Percentiles rank a stretch among this genome's conserved stretches.
These are phyloP conservation scores for Dioszegia crocea DNA, from an alignment of 768 basidiomycete species.

Conservation along the genomic window DNA sequence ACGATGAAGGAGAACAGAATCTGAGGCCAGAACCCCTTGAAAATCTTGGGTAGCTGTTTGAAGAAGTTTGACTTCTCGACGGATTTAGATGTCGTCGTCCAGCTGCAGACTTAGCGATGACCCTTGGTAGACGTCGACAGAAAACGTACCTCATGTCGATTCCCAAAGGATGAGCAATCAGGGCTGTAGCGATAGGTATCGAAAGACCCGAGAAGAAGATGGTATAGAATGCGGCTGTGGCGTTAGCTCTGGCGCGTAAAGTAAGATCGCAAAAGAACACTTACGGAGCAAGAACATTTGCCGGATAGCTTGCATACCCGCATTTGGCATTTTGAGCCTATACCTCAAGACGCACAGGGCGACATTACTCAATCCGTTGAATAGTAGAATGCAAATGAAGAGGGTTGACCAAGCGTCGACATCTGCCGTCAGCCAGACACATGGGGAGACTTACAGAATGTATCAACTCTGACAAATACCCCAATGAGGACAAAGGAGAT, in stretches of 20 bases:
- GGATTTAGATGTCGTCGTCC: constrained; percentile 70
- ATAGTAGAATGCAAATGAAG: constrained; percentile 68
- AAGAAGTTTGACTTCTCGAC: constrained; percentile 86
- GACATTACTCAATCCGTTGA: constrained; percentile 62
- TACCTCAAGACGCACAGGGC: constrained; percentile 50
- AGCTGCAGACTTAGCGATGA: constrained; percentile 2
- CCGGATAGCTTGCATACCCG: constrained; percentile 3
- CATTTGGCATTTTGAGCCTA: constrained; percentile 17
- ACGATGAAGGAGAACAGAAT: constrained; percentile 54
- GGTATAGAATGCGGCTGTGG: constrained; percentile 66
- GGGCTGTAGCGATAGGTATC: constrained; percentile 62
- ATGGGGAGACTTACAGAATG: constrained; percentile 45
- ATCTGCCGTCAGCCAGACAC: not conserved
- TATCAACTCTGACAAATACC: constrained; percentile 53
- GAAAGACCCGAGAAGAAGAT: constrained; percentile 58
- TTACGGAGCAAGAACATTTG: constrained; percentile 60
- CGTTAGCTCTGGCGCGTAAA: constrained; percentile 52
- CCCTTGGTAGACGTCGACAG: too few species aligned
- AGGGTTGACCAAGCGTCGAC: constrained; percentile 56
- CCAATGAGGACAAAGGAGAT: constrained; percentile 72
- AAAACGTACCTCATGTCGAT: constrained; percentile 54
- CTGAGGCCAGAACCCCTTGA: constrained; percentile 68
- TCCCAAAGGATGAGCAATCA: constrained; percentile 59
- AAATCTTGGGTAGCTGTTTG: constrained; percentile 78
- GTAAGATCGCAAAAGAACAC: constrained; percentile 60